phyloP scores from a whole-genome alignment of 2,329 filamentous ascomycete genomes.

The Fusarium nodosum region DNA sequence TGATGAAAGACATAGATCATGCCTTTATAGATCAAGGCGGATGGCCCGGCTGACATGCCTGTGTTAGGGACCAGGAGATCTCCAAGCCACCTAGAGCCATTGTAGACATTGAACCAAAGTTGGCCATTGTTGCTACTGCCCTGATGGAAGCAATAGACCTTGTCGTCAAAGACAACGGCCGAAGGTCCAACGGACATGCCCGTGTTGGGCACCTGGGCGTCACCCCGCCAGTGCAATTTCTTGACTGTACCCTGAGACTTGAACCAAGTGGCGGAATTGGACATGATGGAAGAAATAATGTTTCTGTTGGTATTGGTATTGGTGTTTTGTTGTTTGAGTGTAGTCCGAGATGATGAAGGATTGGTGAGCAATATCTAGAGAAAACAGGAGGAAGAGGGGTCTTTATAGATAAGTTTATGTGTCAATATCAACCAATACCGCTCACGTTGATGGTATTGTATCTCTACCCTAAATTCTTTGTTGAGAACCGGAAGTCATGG shows the following conservation, averaged over 20 bases:
- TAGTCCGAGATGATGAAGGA: background rate
- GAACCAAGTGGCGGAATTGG: background rate
- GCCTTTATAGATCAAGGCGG: background rate
- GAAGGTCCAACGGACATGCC: background rate
- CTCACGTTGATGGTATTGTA: accelerated
- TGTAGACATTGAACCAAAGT: constrained; percentile 1
- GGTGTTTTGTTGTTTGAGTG: background rate
- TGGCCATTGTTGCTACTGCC: background rate
- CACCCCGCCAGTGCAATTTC: background rate
- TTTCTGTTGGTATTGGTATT: background rate
- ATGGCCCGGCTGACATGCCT: background rate
- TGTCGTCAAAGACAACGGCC: background rate
- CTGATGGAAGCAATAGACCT: background rate
- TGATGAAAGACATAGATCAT: background rate
- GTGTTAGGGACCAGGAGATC: background rate
- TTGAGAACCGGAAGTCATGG: background rate
- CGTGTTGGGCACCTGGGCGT: background rate
- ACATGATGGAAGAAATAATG: background rate
- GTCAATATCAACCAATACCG: background rate
- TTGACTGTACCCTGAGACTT: background rate
- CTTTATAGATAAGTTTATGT: background rate
- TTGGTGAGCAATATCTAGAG: background rate
- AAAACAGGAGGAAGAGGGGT: too few relatives aligned
- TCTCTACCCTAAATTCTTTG: accelerated
- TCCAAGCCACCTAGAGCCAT: background rate